Conservation (phyloP, 202 grass and related monocot genomes). For the Panicum virgatum region DNA sequence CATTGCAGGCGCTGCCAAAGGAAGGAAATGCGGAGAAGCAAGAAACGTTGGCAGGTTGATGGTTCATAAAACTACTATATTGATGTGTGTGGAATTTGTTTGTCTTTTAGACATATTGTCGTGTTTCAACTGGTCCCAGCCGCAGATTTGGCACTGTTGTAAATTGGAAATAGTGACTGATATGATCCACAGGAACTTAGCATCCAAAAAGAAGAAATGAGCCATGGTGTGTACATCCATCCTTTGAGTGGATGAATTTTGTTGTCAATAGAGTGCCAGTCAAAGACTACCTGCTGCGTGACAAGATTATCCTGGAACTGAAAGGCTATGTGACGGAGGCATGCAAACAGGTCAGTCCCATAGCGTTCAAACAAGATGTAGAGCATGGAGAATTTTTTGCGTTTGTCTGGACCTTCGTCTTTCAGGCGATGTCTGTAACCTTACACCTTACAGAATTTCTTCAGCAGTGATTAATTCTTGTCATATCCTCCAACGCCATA, state of each 20-base stretch:
- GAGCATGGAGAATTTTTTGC: neutral
- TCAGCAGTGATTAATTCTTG: neutral
- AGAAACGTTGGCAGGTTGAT: slow-evolving; percentile 33
- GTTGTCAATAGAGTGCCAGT: slow-evolving; percentile 22
- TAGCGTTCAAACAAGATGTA: slow-evolving; percentile 25
- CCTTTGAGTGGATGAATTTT: slow-evolving; percentile 46
- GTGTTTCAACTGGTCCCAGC: slow-evolving; percentile 36
- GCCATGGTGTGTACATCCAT: slow-evolving; percentile 15
- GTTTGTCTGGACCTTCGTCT: neutral
- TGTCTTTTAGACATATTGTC: slow-evolving; percentile 22
- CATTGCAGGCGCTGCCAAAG: slow-evolving; percentile 43
- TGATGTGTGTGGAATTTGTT: slow-evolving; percentile 37
- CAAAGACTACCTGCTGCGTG: slow-evolving; percentile 31
- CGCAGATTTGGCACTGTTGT: slow-evolving; percentile 42
- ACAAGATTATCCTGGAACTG: neutral
- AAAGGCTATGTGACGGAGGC: neutral
- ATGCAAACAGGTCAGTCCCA: neutral
- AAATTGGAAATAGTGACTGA: slow-evolving; percentile 43
- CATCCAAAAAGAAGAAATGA: neutral
- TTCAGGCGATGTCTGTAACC: slow-evolving; percentile 4
- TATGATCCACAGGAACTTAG: slow-evolving; percentile 30
- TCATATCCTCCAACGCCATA: neutral
- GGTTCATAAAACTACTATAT: neutral
- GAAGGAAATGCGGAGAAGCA: slow-evolving; percentile 46
- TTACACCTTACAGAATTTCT: neutral